These are phyloP conservation scores for Mallotus nudiflorus DNA, from an alignment of 345 rosid genomes.

Conservation along the genomic window DNA sequence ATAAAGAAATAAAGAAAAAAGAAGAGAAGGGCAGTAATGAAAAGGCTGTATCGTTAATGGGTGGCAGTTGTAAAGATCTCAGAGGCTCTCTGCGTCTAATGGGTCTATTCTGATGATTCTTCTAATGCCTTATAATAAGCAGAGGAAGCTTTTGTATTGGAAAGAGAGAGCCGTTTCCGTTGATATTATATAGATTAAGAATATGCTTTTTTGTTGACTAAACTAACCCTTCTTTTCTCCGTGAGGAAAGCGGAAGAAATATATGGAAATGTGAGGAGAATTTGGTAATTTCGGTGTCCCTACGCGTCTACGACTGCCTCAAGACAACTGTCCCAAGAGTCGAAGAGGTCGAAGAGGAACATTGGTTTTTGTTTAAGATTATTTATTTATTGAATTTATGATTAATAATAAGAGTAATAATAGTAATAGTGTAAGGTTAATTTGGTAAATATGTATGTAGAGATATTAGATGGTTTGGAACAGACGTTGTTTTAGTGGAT, in stretches of 20 bases:
- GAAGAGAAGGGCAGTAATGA: neutral
- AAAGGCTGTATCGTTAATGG: slow-evolving; percentile 9
- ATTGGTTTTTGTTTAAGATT: no score
- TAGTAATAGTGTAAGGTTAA: neutral
- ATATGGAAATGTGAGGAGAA: neutral
- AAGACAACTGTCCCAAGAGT: slow-evolving; percentile 3
- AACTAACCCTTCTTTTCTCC: neutral
- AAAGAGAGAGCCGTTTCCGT: slow-evolving; percentile 5
- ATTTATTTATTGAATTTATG: no score
- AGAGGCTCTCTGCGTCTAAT: neutral
- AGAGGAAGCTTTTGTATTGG: no score
- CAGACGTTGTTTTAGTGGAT: neutral
- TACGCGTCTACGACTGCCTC: slow-evolving; percentile 20
- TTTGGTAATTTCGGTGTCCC: neutral
- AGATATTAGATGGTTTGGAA: neutral
- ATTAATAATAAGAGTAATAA: no score
- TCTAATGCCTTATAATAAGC: no score
- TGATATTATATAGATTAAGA: slow-evolving; percentile 7
- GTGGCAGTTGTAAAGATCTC: slow-evolving; percentile 11
- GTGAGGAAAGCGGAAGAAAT: neutral
- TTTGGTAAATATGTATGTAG: neutral
- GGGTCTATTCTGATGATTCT: neutral
- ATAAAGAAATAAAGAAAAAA: neutral
- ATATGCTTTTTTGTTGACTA: neutral
- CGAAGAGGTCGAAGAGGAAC: neutral